Evolutionary conservation across 495 filamentous ascomycete genomes (phyloP).

Genomic region (Endocarpon pusillum): DNA sequence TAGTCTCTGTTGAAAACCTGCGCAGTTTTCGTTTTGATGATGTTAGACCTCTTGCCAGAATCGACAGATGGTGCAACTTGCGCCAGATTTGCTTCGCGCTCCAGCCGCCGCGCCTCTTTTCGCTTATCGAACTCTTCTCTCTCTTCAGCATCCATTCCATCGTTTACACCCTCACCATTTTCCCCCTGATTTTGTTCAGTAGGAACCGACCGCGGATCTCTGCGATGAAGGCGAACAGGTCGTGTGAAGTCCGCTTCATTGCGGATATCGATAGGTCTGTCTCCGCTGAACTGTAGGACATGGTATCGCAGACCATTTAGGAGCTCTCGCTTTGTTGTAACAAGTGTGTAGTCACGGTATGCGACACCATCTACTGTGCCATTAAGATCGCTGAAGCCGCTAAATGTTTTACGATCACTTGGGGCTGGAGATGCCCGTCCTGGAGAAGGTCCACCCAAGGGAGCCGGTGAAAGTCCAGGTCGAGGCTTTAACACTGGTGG

Average conservation of each 20-base stretch:
- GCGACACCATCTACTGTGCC: conserved; percentile 25
- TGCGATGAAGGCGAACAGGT: conserved; percentile 73
- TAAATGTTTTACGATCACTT: conserved; percentile 24
- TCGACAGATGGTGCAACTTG: conserved; percentile 65
- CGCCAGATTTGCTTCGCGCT: conserved; percentile 65
- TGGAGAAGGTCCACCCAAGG: too few relatives aligned
- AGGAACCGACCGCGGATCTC: conserved; percentile 63
- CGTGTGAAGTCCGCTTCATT: conserved; percentile 70
- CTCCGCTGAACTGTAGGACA: conserved; percentile 56
- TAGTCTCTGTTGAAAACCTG: conserved; percentile 61
- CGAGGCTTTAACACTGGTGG: conserved; percentile 3
- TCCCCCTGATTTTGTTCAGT: conserved; percentile 20
- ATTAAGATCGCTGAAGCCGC: conserved; percentile 43
- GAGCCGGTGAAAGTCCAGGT: conserved; percentile 1
- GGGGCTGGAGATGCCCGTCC: conserved; percentile 9
- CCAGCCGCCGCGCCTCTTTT: conserved; percentile 62
- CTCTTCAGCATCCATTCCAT: conserved; percentile 43
- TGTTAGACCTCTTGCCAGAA: conserved; percentile 38
- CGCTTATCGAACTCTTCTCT: conserved; percentile 51
- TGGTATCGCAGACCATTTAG: conserved; percentile 73
- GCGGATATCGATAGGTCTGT: conserved; percentile 48
- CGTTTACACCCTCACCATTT: conserved; percentile 24
- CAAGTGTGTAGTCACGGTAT: conserved; percentile 51
- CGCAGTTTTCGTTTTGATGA: conserved; percentile 45
- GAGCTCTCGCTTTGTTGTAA: conserved; percentile 63